Percentiles rank a stretch among this genome's conserved stretches.
Evolutionary conservation across 257 asterid species (phyloP).

Genomic region (Linderniella brevidens): DNA sequence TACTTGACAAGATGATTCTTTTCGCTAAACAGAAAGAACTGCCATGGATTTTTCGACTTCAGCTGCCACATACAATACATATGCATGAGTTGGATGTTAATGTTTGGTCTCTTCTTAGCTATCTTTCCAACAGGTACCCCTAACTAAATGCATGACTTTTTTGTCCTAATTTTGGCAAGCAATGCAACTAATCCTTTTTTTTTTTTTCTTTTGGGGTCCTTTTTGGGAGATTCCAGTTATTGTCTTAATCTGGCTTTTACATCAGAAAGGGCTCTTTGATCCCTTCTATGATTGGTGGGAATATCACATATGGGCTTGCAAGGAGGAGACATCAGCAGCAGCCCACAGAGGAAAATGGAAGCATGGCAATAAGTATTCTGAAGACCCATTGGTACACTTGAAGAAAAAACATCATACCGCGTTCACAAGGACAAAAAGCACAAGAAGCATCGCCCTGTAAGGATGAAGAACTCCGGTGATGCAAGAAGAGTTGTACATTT

Average conservation of each 20-base stretch:
- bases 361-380: slow-evolving; percentile 14
- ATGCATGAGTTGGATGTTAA: slow-evolving; percentile 70
- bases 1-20: neutral
- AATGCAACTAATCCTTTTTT: neutral
- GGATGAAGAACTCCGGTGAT: too few species aligned
- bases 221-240: slow-evolving; percentile 29
- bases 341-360: slow-evolving; percentile 11
- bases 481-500: too few species aligned
- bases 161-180: neutral
- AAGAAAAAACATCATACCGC: slow-evolving; percentile 28
- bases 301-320: slow-evolving; percentile 45
- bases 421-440: slow-evolving; percentile 58
- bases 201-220: slow-evolving; percentile 5
- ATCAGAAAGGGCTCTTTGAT: slow-evolving; percentile 73
- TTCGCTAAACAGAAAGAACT: slow-evolving; percentile 39
- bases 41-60: slow-evolving; percentile 77
- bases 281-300: slow-evolving; percentile 96
- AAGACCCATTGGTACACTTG: slow-evolving; percentile 13
- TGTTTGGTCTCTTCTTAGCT: slow-evolving; percentile 64
- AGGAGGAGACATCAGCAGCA: slow-evolving; percentile 5
- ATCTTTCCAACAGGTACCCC: slow-evolving; percentile 61
- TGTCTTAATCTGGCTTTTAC: slow-evolving; percentile 73
- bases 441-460: slow-evolving; percentile 25
- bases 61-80: slow-evolving; percentile 77
- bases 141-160: slow-evolving; percentile 2